Conservation (phyloP, 2,329 filamentous ascomycete genomes). For the Talaromyces sp. region DNA sequence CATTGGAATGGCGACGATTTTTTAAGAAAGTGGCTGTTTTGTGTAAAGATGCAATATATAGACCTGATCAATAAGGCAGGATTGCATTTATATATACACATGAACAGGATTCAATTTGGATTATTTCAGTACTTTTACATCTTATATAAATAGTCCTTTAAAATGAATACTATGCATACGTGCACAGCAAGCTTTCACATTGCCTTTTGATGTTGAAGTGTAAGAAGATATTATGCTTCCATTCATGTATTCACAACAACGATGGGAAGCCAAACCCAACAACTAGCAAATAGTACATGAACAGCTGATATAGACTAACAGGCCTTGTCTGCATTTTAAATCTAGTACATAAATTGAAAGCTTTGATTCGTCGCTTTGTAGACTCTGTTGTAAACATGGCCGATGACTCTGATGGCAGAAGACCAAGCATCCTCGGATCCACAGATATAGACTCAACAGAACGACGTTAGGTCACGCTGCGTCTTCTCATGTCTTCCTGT, state of each 20-base stretch:
- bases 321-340: neutral
- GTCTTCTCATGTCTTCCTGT: no score
- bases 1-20: conserved; percentile 91
- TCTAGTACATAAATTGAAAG: neutral
- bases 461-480: neutral
- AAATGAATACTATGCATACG: neutral
- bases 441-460: neutral
- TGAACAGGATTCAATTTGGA: neutral
- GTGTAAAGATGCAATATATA: conserved; percentile 80
- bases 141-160: neutral
- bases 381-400: neutral
- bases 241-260: neutral
- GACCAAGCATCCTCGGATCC: neutral
- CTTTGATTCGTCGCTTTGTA: neutral
- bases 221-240: neutral
- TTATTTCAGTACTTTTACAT: neutral
- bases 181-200: neutral
- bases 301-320: neutral
- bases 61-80: conserved; percentile 46
- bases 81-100: neutral
- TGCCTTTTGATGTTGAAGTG: neutral
- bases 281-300: neutral
- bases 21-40: conserved; percentile 93
- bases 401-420: neutral
- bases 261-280: neutral